Evolutionary conservation across 768 basidiomycete species (phyloP).

Genomic region (Suillus brevipes): DNA sequence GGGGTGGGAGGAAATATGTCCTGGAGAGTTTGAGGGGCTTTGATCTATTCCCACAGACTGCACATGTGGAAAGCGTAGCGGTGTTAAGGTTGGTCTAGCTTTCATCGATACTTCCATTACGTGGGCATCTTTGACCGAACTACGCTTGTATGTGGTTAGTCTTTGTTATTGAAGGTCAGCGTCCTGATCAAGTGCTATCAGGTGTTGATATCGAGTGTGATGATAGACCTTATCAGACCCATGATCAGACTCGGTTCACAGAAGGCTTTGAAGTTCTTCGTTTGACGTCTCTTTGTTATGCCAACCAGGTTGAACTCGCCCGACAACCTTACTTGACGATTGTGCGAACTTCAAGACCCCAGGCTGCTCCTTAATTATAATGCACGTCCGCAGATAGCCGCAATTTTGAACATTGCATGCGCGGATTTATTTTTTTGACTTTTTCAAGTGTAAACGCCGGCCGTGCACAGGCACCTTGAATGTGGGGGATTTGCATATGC

Average conservation of each 20-base stretch:
- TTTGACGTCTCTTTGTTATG: neutral
- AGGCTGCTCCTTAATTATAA: neutral
- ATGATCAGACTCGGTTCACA: neutral
- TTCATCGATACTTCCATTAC: neutral
- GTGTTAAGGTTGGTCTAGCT: constrained; percentile 51
- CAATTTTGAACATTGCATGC: neutral
- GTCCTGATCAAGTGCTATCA: neutral
- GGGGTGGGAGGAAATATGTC: constrained; percentile 55
- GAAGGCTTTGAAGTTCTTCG: neutral
- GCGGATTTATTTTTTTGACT: neutral
- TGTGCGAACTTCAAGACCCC: neutral
- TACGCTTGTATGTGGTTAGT: neutral
- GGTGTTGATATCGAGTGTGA: neutral
- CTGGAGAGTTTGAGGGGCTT: constrained; percentile 86
- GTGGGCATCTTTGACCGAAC: neutral
- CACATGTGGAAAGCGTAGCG: constrained; percentile 86
- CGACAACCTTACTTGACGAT: neutral
- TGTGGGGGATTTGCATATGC: neutral
- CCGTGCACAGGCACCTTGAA: neutral
- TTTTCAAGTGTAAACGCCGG: neutral
- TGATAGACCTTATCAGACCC: neutral
- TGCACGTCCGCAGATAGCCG: neutral
- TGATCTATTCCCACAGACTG: constrained; percentile 95
- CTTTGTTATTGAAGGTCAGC: neutral
- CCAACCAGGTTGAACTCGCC: neutral